These are phyloP conservation scores for Cercospora berteroae DNA, from an alignment of 2,329 filamentous ascomycete species.

Conservation along the genomic window DNA sequence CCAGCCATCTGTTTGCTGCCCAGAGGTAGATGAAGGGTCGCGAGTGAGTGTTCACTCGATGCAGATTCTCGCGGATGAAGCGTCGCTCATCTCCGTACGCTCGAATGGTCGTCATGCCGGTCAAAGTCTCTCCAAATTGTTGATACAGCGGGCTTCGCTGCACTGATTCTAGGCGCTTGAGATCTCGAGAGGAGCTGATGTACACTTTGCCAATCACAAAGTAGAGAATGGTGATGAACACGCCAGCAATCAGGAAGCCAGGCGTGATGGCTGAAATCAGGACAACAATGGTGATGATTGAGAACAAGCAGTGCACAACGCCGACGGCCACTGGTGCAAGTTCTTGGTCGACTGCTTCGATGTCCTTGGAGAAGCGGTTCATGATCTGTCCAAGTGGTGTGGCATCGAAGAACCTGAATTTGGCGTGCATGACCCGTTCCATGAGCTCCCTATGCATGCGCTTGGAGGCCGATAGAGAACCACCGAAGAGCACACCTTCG, in stretches of 20 bases:
- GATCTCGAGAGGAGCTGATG: conserved; percentile 84
- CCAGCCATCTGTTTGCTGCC: conserved; percentile 95
- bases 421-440: conserved; percentile 75
- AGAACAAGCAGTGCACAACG: conserved; percentile 63
- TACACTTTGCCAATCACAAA: conserved; percentile 83
- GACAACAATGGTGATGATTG: conserved; percentile 78
- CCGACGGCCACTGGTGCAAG: conserved; percentile 87
- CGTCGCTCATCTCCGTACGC: conserved; percentile 92
- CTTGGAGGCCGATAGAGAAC: conserved; percentile 83
- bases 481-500: conserved; percentile 87
- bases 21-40: conserved; percentile 95
- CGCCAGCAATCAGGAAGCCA: conserved; percentile 79
- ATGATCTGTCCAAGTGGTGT: conserved; percentile 94
- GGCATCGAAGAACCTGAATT: conserved; percentile 96
- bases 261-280: conserved; percentile 88
- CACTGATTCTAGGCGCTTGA: conserved; percentile 92
- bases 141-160: conserved; percentile 94
- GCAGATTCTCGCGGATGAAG: conserved; percentile 88
- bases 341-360: conserved; percentile 93
- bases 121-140: conserved; percentile 94
- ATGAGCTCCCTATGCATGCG: conserved; percentile 79
- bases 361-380: conserved; percentile 97
- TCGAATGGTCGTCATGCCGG: conserved; percentile 92
- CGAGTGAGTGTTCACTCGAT: conserved; percentile 83
- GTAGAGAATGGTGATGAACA: conserved; percentile 82